Evolutionary conservation across 768 basidiomycete species (phyloP).

Genomic region (Floccularia luteovirens): DNA sequence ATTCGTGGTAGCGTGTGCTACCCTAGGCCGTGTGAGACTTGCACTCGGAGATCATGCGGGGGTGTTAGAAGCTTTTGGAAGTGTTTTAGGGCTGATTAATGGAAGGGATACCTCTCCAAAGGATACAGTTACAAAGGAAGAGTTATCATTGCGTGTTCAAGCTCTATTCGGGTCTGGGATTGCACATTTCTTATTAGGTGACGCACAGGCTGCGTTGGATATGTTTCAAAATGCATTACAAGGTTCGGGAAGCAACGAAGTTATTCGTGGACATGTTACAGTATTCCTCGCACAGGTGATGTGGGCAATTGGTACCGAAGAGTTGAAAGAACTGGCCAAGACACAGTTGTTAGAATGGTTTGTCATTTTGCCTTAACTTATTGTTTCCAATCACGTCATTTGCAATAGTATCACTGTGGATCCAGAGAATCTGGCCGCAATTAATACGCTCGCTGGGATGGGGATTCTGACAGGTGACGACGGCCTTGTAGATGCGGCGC

Average conservation of each 20-base stretch:
- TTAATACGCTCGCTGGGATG: constrained; percentile 85
- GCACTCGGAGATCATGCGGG: constrained; percentile 47
- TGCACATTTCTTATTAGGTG: constrained; percentile 56
- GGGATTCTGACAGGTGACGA: constrained; percentile 77
- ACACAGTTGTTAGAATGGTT: constrained; percentile 78
- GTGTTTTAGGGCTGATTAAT: constrained; percentile 59
- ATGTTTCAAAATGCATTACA: constrained; percentile 63
- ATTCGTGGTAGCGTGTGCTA: constrained; percentile 77
- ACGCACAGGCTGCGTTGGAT: constrained; percentile 55
- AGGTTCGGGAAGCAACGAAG: constrained; percentile 36
- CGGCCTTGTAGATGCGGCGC: constrained; percentile 74
- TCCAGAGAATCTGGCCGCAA: constrained; percentile 71
- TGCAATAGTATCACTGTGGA: constrained; percentile 62
- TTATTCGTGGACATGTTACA: constrained; percentile 57
- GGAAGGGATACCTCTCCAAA: constrained; percentile 32
- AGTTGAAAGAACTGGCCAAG: constrained; percentile 73
- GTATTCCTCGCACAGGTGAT: constrained; percentile 81
- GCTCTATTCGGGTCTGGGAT: constrained; percentile 67
- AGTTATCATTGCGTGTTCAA: too few species aligned
- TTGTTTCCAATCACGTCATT: background rate
- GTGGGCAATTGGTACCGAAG: constrained; percentile 76
- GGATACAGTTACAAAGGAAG: constrained; percentile 32
- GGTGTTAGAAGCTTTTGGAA: constrained; percentile 65
- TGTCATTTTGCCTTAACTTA: constrained; percentile 10
- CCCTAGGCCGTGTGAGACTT: constrained; percentile 73